Evolutionary conservation across 108 stramenopile species (phyloP).

Genomic region (Cyclostephanos invisitatus): DNA sequence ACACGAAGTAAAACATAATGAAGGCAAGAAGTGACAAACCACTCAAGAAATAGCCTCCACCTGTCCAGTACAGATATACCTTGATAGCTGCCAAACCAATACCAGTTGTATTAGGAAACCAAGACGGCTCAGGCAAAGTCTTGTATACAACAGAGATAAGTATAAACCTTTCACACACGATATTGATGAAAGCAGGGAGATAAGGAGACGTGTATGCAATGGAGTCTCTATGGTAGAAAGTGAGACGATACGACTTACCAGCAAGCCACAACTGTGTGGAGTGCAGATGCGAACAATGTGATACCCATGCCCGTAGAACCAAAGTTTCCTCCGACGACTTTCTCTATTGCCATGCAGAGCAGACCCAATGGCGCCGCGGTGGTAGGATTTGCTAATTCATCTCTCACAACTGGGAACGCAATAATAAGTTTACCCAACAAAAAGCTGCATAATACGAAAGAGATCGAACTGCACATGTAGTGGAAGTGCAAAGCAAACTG

Average conservation of each 20-base stretch:
- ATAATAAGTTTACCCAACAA: constrained; percentile 38
- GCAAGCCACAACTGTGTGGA: constrained; percentile 28
- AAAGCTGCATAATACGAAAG: constrained; percentile 23
- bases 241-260: constrained; percentile 23
- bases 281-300: constrained; percentile 19
- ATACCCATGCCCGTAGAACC: constrained; percentile 30
- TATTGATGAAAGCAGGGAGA: not conserved
- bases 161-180: constrained; percentile 56
- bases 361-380: constrained; percentile 44
- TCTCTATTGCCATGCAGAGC: constrained; percentile 48
- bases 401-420: constrained; percentile 48
- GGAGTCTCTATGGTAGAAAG: not conserved
- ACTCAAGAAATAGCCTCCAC: constrained; percentile 34
- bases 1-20: constrained; percentile 41
- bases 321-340: constrained; percentile 40
- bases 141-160: constrained; percentile 63
- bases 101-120: constrained; percentile 51
- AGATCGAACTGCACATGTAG: constrained; percentile 37
- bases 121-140: constrained; percentile 46
- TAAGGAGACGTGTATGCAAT: not conserved
- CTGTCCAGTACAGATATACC: constrained; percentile 42
- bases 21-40: constrained; percentile 35
- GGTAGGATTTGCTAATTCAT: constrained; percentile 49
- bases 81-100: constrained; percentile 46
- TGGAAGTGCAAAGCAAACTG: constrained; percentile 37